Percentiles rank a stretch among this genome's conserved stretches.
phyloP scores from a whole-genome alignment of 2,329 filamentous ascomycete genomes.

The Fusarium coicis region DNA sequence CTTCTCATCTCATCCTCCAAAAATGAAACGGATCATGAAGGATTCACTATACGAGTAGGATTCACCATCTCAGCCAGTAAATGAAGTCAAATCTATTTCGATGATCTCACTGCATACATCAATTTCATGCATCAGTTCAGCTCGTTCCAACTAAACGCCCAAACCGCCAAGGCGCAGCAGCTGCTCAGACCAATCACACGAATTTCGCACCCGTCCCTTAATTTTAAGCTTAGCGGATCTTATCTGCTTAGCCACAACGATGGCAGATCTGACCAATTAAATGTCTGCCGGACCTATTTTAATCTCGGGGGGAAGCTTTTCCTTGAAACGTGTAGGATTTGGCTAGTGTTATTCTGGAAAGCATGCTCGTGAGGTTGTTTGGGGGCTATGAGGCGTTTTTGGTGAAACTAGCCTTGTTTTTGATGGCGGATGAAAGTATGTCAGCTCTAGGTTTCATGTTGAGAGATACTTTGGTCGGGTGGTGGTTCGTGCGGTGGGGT shows the following conservation, averaged over 20 bases:
- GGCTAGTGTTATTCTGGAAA: not conserved
- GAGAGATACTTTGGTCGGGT: not conserved
- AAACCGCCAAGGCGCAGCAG: not conserved
- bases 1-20: not conserved
- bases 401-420: not conserved
- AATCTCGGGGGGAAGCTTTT: not conserved
- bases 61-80: not conserved
- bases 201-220: not conserved
- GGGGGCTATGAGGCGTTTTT: not conserved
- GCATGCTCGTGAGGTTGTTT: not conserved
- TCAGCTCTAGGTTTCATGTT: not conserved
- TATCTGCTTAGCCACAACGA: not conserved
- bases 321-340: not conserved
- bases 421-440: not conserved
- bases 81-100: not conserved
- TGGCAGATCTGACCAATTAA: not conserved
- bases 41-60: not conserved
- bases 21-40: not conserved
- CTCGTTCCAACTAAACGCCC: not conserved
- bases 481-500: not conserved
- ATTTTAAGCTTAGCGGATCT: constrained; percentile 8
- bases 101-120: not conserved
- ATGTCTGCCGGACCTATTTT: not conserved
- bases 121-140: not conserved
- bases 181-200: not conserved